Base-by-base conservation (phyloP, 116 monocot species). In the Phalaenopsis hybrid region DNA sequence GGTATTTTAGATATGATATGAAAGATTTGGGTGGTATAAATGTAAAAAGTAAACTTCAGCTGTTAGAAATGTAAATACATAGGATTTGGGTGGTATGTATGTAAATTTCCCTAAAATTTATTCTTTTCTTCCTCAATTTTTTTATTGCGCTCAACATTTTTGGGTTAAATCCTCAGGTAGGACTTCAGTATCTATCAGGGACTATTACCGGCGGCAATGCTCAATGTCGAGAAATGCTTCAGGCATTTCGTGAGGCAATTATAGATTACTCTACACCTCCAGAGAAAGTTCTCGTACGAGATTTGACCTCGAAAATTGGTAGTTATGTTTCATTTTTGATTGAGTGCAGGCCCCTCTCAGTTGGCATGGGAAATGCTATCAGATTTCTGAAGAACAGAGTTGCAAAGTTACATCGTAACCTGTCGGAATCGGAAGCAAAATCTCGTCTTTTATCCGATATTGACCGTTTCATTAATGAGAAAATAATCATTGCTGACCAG, bases 351-450 rank as follows among this genome's bases (percentile, higher is more conserved):
- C 99, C 99, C 33, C 95, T 95, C 61, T 99, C 99, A 44, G 87
- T 99, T 57, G 92, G 95, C 90, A 99, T 99, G 99, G 99, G 99
- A 78, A 99, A 99, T 86, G 93, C 93, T 81, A 93, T 99, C 74
- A 93, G 85, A 72, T 99, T 99, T 82, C 80, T 99, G 79, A 99
- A 99, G 81, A 93, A 79, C 81, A 85, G 95, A n/a, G 93, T 99
- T 84, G 90, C 90, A 48, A 95, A 89, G 58, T 79, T 95, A 82
- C 89, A 90, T 46, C 78, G 86, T 78, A 88, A 82, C 17, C 74
- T 99, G 76, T 83, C 95, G 50, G 95, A 95, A 67, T 89, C 89
- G n/a, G 99, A 99, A 74, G 90, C 91, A 50, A 99, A 99, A 83
- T 83, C 83, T 28, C 88, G 78, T 78, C 87, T 99, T 61, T 86